Evolutionary conservation across 345 rosid genomes (phyloP), one percentile per base, ranked within the genome.

Genomic region (Bruguiera parviflora): DNA sequence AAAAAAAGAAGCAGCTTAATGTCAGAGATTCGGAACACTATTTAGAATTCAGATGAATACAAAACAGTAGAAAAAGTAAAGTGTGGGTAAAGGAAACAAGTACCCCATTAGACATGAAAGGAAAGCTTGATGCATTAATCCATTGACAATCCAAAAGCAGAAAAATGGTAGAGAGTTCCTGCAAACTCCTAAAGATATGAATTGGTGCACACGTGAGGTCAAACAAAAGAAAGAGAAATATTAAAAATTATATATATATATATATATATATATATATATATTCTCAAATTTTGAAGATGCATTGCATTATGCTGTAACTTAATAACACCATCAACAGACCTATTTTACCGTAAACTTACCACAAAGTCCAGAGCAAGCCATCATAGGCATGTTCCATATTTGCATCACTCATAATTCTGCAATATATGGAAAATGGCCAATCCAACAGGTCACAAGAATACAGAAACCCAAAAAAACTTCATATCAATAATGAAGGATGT

Each of bases 311-410:
- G 32, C 43, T 10, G 16, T 21, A 32, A 51, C 25, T 25, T 10
- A 29, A 70, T 22, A 67, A 67, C 19, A 53, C 35, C 20, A 32
- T 47, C 16, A 52, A 10, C 53, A 16, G 55, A 53, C 18, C 13
- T 18, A 60, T 53, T 18, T 66, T 28, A n/a, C 46, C 65, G 74
- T 31, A 66, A 71, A 57, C 76, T 46, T 85, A 94, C 98, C 97
- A 71, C 84, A 94, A 79, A 73, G 90, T 91, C 98, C 98, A 94
- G 18, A 91, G 80, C 60, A 94, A 77, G 69, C 97, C 89, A 83
- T 87, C 97, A 79, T 88, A 94, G 28, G 86, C 74, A 77, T 84
- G 92, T 75, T 79, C 80, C 78, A 72, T 80, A 79, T 77, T 87
- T 69, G 97, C 90, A 80, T 88, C 95, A 75, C 84, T 86, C 85